Evolutionary conservation across 2,329 filamentous ascomycete genomes (phyloP), one percentile per base, ranked within the genome.

Genomic region (Talaromyces pinophilus): DNA sequence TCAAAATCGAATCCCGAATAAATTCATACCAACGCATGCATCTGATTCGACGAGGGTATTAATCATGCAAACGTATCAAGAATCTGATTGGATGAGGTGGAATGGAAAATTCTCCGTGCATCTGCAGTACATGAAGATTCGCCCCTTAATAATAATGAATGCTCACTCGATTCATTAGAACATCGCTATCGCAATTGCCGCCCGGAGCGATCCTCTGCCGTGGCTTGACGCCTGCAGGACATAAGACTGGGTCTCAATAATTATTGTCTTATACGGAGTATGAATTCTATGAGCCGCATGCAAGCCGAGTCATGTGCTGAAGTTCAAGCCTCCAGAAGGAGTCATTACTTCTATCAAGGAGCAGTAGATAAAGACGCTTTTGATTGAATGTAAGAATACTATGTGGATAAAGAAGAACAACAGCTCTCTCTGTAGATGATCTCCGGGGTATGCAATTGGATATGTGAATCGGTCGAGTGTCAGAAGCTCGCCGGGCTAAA

Each of bases 401-500:
- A 55, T 5, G 52, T 8, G 48, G 22, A 52, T 28, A 22, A 17
- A 52, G 25, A 33, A 10, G 25, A 33, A 44, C 15, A 40, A 17
- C 19, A 46, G 7, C 28, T 65, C 63, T 65, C 28, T 65, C 63
- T 65, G 63, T 62, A 48, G 48, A 55, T 57, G 59, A 57, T 66
- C 40, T 62, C 59, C 44, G 19, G 55, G 62, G 57, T 67, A 65
- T 67, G 63, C 62, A 65, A 50, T 62, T 59, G 46, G 48, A 62
- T 52, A 42, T 63, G 61, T 63, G 42, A 64, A 64, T 54, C 50
- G 54, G 65, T 59, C 67, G 67, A 68, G 67, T 64, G 62, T 63
- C 65, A 65, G 67, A 65, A 68, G 65, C 67, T 68, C 67, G 57
- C 48, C 65, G 46, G 42, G 50, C 62, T 48, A 63, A 57, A 46